Base-by-base conservation (phyloP, 169 alveolate species). In the Plasmodium malariae region DNA sequence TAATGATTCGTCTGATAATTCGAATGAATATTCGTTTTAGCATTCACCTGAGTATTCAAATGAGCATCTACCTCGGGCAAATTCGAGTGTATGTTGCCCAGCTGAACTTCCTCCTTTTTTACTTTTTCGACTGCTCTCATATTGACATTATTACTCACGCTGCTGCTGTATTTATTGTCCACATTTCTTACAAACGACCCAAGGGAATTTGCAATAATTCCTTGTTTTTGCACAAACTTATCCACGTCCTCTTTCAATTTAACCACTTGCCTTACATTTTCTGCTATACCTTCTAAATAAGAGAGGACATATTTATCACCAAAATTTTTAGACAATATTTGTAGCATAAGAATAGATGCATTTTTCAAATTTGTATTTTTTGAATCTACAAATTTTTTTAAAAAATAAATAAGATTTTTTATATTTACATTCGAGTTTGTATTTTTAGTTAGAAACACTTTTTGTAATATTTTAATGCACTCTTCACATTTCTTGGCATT, bases 331-430 rank as follows among this genome's bases (percentile, higher is more conserved):
- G 68, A 55, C 24, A 85, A 32, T 3, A 85, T 60, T 69, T 85
- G 92, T 73, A 85, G 48, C 57, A 85, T 17, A 40, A 85, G 87
- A 34, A 85, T 85, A 12, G 92, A 60, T 7, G 92, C 2, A 30
- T 85, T 85, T 57, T 49, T 85, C 36, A 85, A 59, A 69, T 85
- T 85, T 9, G 65, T 68, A 36, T 85, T 85, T 40, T 85, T 85
- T 3, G 92, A 85, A 49, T 85, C 92, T 0, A 85, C 92, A 36
- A 85, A 85, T 69, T 85, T 69, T 85, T 85, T 85, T 21, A 85
- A 37, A 43, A 85, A 85, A 43, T 55, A 70, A 40, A 85, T 70
- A n/a, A 85, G 68, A 54, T 32, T 69, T 72, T 85, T 85, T 28
- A 85, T 26, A 49, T 85, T 68, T 1, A 85, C 74, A 34, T 34